Evolutionary conservation across 2,329 filamentous ascomycete genomes (phyloP), one percentile per base, ranked within the genome.

Genomic region (Alternaria triticimaculans): DNA sequence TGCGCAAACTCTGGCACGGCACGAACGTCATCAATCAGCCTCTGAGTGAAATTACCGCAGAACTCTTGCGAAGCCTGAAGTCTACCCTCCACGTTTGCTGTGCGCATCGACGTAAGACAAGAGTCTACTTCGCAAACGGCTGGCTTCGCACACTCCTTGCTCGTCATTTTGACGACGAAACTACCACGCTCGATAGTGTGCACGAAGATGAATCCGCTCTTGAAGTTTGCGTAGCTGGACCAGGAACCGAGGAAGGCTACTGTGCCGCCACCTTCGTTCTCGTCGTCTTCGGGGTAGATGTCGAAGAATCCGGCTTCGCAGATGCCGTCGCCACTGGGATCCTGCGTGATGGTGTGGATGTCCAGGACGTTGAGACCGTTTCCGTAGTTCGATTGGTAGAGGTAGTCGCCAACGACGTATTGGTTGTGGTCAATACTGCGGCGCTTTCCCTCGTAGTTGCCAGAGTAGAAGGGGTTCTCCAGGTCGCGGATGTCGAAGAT

Each of bases 341-440:
- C 79, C 14, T 72, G 65, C 2, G 78, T 75, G 48, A 83, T 78
- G 54, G 74, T 77, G 21, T 72, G 69, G 37, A 82, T 71, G 57
- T 81, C 80, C 9, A 75, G 61, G 33, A 81, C 74, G 5, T 73
- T 77, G n/a, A 81, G 72, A 18, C 80, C 80, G 11, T 69, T 71
- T 25, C 78, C 79, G 59, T 82, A 82, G 69, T 82, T 81, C 51
- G 72, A 76, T 63, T 82, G 79, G 72, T 81, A 83, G 12, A 71
- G 65, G 45, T 74, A 70, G 3, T 77, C 77, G 26, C 80, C 72
- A 14, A 76, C 69, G 41, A 82, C 64, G 61, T 83, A 83, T 67
- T 83, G 81, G 71, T 83, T 83, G 73, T 83, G 81, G 61, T 83
- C 81, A 53, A 83, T 81, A 2, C 71, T 65, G 6, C 72, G 71